Evolutionary conservation across 805 yeast genomes (phyloP), one percentile per base, ranked within the genome.

Genomic region (Wickerhamomyces strasburgensis): DNA sequence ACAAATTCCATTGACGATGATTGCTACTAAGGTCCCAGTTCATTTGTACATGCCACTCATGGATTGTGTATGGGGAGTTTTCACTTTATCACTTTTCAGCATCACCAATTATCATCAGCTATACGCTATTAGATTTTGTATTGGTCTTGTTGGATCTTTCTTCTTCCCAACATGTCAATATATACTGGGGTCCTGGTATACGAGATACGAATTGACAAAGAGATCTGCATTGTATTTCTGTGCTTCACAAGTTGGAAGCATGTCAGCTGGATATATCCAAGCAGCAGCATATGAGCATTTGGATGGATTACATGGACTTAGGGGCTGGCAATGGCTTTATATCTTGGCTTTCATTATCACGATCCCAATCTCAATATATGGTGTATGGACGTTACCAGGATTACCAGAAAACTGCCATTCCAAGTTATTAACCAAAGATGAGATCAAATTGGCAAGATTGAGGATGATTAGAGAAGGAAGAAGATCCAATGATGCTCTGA

Each of bases 341-440:
- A 63, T 72, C 19, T 62, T 72, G 36, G 74, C 70, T 48, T 70
- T 70, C 40, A 42, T 67, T 14, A 56, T 70, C 37, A 68, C 75
- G 3, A 44, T 70, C 8, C 73, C 73, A 0, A 63, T 70, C 29
- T 61, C 62, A 5, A 14, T 67, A 5, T 48, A 74, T 38, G 84
- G 84, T 1, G 63, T 67, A 42, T 73, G 71, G 49, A 47, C 65
- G 43, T 56, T 78, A 44, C 87, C 87, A 6, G 88, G 86, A 33
- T 78, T 83, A 16, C 86, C 87, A 6, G 60, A 19, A 34, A 62
- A 68, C 32, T 68, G 77, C 48, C 71, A 73, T 37, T 70, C 77
- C 3, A 55, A 67, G n/a, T 71, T 67, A 46, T 55, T 78, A 19
- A 66, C 73, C 1, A 76, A 73, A 40, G 75, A 72, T 21, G 84